Evolutionary conservation across 106 monocot species (phyloP).

Genomic region (Iris macrosiphon): DNA sequence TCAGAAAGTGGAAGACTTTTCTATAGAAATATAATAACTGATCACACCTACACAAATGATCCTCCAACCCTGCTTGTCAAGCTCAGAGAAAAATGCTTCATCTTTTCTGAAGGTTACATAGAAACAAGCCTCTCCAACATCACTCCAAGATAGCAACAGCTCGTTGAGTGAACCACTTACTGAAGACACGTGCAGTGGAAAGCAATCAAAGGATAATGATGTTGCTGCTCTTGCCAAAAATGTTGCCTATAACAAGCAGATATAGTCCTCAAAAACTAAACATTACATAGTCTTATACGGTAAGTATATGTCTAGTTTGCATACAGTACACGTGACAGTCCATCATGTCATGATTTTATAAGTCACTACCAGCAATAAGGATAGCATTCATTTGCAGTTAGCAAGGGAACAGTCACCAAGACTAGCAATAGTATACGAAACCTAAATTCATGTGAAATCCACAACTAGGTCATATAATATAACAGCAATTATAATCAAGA

Average conservation of each 20-base stretch:
- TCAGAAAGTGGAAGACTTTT: neutral
- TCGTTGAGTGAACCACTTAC: neutral
- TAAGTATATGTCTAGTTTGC: too few species aligned
- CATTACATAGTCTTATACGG: too few species aligned
- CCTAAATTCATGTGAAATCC: too few species aligned
- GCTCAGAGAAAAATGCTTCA: slow-evolving; percentile 8
- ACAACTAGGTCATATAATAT: too few species aligned
- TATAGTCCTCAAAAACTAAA: too few species aligned
- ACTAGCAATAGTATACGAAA: too few species aligned
- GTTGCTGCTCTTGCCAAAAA: slow-evolving; percentile 2
- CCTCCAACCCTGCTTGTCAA: slow-evolving; percentile 3
- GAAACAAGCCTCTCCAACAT: neutral
- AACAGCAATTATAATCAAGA: too few species aligned
- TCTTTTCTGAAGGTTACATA: slow-evolving; percentile 8
- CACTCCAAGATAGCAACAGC: slow-evolving; percentile 1
- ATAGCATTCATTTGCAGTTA: too few species aligned
- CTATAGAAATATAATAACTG: neutral
- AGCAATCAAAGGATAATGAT: neutral
- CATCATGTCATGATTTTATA: too few species aligned
- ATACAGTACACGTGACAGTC: too few species aligned
- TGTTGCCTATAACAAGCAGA: slow-evolving; percentile 4
- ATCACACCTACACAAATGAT: slow-evolving; percentile 9
- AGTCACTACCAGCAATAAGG: too few species aligned
- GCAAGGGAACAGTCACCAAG: too few species aligned
- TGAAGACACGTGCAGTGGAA: neutral